A percentile compares a stretch with the other conserved stretches of the same genome.
These are phyloP conservation scores for Picea sitchensis DNA, from an alignment of 75 land plant genomes.

Conservation along the genomic window DNA sequence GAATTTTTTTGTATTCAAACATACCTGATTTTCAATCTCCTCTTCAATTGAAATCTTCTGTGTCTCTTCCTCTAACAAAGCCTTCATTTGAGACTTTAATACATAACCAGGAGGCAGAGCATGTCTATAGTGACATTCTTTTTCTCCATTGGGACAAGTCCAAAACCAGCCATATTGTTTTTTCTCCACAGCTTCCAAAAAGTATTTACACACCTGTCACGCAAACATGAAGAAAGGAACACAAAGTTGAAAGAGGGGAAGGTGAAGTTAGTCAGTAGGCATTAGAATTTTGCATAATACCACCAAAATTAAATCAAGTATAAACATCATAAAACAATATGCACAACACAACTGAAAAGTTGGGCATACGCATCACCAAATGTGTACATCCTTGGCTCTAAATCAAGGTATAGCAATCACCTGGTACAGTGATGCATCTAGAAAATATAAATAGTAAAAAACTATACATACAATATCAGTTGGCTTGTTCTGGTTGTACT, in stretches of 20 bases:
- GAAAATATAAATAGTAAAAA: neutral
- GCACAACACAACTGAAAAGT: neutral
- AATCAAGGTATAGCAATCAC: too few relatives aligned
- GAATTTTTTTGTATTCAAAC: neutral
- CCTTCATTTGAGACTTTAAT: conserved; percentile 98
- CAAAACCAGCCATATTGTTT: conserved; percentile 99
- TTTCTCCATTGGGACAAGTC: conserved; percentile 98
- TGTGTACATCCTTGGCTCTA: too few relatives aligned
- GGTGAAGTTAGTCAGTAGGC: neutral
- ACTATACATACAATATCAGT: conserved; percentile 86
- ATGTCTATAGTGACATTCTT: conserved; percentile 97
- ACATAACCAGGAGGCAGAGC: conserved; percentile 98
- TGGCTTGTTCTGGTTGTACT: conserved; percentile 92
- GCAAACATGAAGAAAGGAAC: conserved; percentile 2
- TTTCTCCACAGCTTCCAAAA: conserved; percentile 98
- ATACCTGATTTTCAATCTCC: conserved; percentile 93
- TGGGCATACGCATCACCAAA: neutral
- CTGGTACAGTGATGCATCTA: too few relatives aligned
- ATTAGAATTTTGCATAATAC: neutral
- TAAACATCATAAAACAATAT: neutral
- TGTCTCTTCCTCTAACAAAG: conserved; percentile 83
- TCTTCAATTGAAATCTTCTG: conserved; percentile 89
- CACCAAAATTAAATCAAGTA: neutral
- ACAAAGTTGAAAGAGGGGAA: neutral
- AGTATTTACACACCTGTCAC: conserved; percentile 89